These are phyloP conservation scores for Talaromyces nanjingensis DNA, from an alignment of 495 filamentous ascomycete species.

Conservation along the genomic window DNA sequence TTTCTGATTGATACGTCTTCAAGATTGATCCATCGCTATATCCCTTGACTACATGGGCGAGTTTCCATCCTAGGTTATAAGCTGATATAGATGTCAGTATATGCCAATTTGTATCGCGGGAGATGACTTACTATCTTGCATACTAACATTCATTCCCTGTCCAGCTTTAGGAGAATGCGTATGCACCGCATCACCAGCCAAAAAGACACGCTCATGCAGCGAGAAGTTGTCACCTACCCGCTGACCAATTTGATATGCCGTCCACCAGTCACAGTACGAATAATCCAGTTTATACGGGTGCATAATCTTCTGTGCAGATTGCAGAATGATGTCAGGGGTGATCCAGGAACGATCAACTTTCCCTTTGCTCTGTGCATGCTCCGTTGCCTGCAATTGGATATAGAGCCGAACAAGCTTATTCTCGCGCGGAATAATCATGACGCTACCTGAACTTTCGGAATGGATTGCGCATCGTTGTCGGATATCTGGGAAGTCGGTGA, in stretches of 20 bases:
- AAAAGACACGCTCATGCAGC: constrained; percentile 53
- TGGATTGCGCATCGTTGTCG: constrained; percentile 60
- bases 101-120: neutral
- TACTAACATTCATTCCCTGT: constrained; percentile 69
- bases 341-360: constrained; percentile 46
- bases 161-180: constrained; percentile 62
- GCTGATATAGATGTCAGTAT: constrained; percentile 24
- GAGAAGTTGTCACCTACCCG: constrained; percentile 61
- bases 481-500: constrained; percentile 62
- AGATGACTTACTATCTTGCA: constrained; percentile 43
- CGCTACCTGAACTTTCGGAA: constrained; percentile 49
- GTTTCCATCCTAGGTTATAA: constrained; percentile 72
- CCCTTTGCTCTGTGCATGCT: constrained; percentile 10
- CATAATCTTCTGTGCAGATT: constrained; percentile 52
- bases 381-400: constrained; percentile 50
- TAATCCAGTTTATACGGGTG: constrained; percentile 55
- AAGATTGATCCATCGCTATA: constrained; percentile 48
- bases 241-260: constrained; percentile 63
- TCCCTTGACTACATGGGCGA: constrained; percentile 52
- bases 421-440: constrained; percentile 65
- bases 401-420: constrained; percentile 62
- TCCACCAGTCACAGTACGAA: constrained; percentile 61
- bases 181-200: constrained; percentile 56
- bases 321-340: constrained; percentile 50
- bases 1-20: constrained; percentile 63